Base-by-base conservation (phyloP, 2,329 filamentous ascomycete genomes). In the Cyanodermella asteris region DNA sequence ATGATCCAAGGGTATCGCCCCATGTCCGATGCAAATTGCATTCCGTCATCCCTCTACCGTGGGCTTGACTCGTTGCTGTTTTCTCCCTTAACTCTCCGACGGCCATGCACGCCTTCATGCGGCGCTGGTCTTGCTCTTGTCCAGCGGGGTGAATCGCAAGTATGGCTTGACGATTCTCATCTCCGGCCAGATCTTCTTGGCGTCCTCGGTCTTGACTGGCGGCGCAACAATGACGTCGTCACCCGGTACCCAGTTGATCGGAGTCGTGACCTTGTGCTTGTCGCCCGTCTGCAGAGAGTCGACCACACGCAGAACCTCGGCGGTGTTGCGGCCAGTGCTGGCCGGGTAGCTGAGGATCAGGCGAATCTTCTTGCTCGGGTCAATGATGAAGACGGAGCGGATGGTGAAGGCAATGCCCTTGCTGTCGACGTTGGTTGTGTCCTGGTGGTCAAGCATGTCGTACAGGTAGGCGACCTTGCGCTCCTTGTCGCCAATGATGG, bases 331-430 rank as follows among this genome's bases (percentile, higher is more conserved):
- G 18, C 64, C 64, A 19, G 63, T 68, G 27, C 59, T 64, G 24
- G 64, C 64, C 14, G 64, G 64, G 53, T 70, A 70, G 33, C 59
- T 59, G 31, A 70, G 51, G 40, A 67, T 69, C 28, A 61, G 53
- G 36, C 64, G 61, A 42, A 70, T 68, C 32, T 55, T 65, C 56
- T 67, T 67, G 50, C 61, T 62, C 29, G 64, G 64, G 51, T 70
- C 64, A 45, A 70, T 66, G 46, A 68, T 50, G 51, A 69, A 70
- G 41, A 70, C 64, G 28, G 59, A 64, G 43, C 64, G 63, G 47
- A 69, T 69, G 40, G 64, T 69, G 47, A 69, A 68, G 24, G 64
- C 62, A 27, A 53, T 51, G 26, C 51, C 51, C 40, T 51, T 52
- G 29, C 42, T 38, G 32, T 54, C 50, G 23, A 54, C 46, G 34